These are phyloP conservation scores for Stygiomarasmius scandens DNA, from an alignment of 1,284 basidiomycete species.

Conservation along the genomic window DNA sequence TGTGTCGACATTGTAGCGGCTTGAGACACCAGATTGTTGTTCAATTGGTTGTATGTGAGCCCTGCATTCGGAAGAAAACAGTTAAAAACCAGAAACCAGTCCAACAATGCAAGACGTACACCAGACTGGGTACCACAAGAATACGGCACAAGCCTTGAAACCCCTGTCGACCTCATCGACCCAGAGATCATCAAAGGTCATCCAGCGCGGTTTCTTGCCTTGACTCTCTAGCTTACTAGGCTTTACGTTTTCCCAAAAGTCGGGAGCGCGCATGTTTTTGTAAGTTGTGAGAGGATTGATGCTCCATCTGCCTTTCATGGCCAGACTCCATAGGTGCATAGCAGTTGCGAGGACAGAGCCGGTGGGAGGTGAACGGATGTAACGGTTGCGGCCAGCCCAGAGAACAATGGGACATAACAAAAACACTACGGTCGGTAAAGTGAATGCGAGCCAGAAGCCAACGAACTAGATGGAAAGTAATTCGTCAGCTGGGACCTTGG, in stretches of 20 bases:
- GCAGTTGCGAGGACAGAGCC: constrained; percentile 74
- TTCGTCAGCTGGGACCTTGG: neutral
- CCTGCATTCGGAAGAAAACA: constrained; percentile 38
- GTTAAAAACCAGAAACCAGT: no score
- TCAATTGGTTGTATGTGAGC: constrained; percentile 76
- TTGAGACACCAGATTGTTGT: constrained; percentile 80
- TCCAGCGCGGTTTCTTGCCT: constrained; percentile 57
- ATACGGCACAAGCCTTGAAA: constrained; percentile 84
- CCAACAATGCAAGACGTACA: constrained; percentile 53
- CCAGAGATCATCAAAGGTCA: constrained; percentile 78
- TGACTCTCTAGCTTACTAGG: constrained; percentile 53
- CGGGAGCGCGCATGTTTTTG: constrained; percentile 53
- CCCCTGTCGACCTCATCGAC: constrained; percentile 85
- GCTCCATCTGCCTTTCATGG: constrained; percentile 60
- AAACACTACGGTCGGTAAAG: constrained; percentile 71
- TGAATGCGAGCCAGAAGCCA: constrained; percentile 73
- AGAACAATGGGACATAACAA: constrained; percentile 75
- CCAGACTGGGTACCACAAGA: constrained; percentile 76
- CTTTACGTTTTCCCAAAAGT: constrained; percentile 83
- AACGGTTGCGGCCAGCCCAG: constrained; percentile 64
- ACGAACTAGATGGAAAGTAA: constrained; percentile 45
- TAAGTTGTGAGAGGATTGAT: constrained; percentile 53
- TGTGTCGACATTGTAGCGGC: constrained; percentile 75
- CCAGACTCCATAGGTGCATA: constrained; percentile 52
- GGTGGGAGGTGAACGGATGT: constrained; percentile 68